Conservation (phyloP, 805 yeast species). For the Suhomyces tanzawaensis region DNA sequence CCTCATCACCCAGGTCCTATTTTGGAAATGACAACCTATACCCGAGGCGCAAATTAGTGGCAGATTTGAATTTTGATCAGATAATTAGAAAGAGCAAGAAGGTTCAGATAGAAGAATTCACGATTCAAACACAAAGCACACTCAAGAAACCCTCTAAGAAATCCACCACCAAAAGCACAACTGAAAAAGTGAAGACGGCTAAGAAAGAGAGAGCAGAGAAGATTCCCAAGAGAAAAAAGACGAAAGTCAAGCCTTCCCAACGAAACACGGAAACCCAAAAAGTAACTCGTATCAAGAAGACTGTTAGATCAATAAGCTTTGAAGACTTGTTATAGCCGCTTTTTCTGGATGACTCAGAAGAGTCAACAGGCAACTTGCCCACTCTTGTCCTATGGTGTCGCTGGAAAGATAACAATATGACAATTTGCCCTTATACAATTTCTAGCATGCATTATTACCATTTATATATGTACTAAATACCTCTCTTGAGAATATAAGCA, state of each 20-base stretch:
- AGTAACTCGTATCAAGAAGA: constrained; percentile 11
- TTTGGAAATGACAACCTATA: constrained; percentile 20
- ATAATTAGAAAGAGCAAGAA: constrained; percentile 21
- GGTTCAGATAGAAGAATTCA: constrained; percentile 1
- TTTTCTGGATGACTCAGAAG: no score
- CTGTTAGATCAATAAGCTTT: constrained; percentile 17
- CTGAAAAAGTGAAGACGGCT: neutral
- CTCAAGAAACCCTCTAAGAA: constrained; percentile 2
- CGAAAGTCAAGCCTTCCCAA: constrained; percentile 1
- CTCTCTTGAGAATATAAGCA: no score
- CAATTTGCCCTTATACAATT: no score
- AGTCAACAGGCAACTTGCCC: no score
- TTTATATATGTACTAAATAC: no score
- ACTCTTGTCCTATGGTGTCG: no score
- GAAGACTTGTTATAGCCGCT: constrained; percentile 16
- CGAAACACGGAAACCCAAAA: neutral
- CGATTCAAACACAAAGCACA: constrained; percentile 2
- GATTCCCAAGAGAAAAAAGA: constrained; percentile 2
- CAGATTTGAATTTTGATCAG: constrained; percentile 27
- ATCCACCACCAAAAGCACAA: neutral
- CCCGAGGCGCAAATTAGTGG: constrained; percentile 28
- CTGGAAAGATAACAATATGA: no score
- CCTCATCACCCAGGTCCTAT: constrained; percentile 27
- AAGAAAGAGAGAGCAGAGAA: neutral
- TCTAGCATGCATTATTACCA: no score